Base-by-base conservation (phyloP, 176 grass and related monocot genomes). In the Olyra latifolia region DNA sequence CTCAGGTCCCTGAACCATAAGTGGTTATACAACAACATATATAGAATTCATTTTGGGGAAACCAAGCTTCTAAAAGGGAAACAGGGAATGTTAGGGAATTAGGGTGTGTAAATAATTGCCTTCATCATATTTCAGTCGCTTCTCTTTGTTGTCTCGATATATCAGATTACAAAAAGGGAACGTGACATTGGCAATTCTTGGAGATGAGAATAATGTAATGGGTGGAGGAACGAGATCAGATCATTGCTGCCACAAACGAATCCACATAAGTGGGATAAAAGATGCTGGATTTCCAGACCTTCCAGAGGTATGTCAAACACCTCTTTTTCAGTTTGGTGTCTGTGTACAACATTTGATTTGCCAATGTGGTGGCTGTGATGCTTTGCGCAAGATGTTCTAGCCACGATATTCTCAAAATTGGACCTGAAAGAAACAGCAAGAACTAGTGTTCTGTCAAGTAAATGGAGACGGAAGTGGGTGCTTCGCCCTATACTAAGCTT, bases 401-500 rank as follows among this genome's bases (percentile, higher is more conserved):
- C 44, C 25, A 10, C 17, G 46, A 29, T 78, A 42, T 38, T 78
- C 22, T 78, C 83, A 42, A 71, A 78, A 71, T 53, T 85, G 16
- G 10, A 45, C 0, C 11, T 78, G 23, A 78, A 71, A 40, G 65
- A 78, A 15, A 40, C n/a, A 20, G 74, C 20, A 77, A 85, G 55
- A 57, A 71, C 74, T 42, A 69, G 66, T 10, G 10, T 62, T 78
- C 65, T 84, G 27, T 84, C 82, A 39, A 78, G 55, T 19, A 72
- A 85, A 72, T 78, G 83, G 82, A 69, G 4, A 38, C 20, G 69
- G 19, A 12, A 10, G 53, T 77, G 73, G 53, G 70, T 2, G 23
- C 17, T 40, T 61, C 29, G 7, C 30, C 56, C 44, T 14, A 71
- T 41, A 71, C 42, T 78, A 27, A 78, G 55, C 50, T 85, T 85